A percentile compares a stretch with the other conserved stretches of the same genome.
Evolutionary conservation across 805 yeast species (phyloP).

Genomic region (Groenewaldozyma tartarivorans): DNA sequence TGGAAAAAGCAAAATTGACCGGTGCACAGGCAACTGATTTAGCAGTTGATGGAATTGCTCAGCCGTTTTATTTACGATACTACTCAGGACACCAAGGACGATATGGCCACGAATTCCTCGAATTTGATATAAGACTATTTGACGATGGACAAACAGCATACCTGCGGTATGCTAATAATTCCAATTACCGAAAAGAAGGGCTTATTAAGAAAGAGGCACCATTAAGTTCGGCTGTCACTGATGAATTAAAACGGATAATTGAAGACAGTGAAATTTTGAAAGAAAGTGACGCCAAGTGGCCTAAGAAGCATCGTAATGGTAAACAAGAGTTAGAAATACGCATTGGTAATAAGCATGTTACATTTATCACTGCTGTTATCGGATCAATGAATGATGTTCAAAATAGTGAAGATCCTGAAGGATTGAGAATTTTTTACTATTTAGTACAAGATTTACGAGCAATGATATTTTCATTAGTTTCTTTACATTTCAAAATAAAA

Average conservation of each 20-base stretch:
- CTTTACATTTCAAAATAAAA: constrained; percentile 36
- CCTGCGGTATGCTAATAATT: constrained; percentile 36
- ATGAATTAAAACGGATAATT: constrained; percentile 29
- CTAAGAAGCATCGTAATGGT: constrained; percentile 31
- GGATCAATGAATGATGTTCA: constrained; percentile 34
- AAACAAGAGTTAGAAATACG: constrained; percentile 35
- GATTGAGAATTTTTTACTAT: constrained; percentile 35
- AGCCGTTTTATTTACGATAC: constrained; percentile 32
- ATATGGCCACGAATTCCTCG: constrained; percentile 39
- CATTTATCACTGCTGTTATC: constrained; percentile 31
- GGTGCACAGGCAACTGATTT: neutral
- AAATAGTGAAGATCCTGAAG: constrained; percentile 34
- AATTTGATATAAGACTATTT: constrained; percentile 27
- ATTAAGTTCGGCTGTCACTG: constrained; percentile 28
- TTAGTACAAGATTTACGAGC: constrained; percentile 37
- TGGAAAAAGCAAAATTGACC: neutral
- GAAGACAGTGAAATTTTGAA: constrained; percentile 32
- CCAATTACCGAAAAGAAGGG: constrained; percentile 36
- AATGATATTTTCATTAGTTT: constrained; percentile 33
- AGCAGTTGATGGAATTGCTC: constrained; percentile 1
- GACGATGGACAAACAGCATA: constrained; percentile 26
- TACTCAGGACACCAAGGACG: constrained; percentile 37
- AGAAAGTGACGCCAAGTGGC: constrained; percentile 37
- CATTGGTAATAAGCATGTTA: constrained; percentile 27
- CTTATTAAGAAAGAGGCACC: constrained; percentile 31